A percentile compares a stretch with the other conserved stretches of the same genome.
Conservation (phyloP, 345 rosid genomes). For the Iberis pinnata region DNA sequence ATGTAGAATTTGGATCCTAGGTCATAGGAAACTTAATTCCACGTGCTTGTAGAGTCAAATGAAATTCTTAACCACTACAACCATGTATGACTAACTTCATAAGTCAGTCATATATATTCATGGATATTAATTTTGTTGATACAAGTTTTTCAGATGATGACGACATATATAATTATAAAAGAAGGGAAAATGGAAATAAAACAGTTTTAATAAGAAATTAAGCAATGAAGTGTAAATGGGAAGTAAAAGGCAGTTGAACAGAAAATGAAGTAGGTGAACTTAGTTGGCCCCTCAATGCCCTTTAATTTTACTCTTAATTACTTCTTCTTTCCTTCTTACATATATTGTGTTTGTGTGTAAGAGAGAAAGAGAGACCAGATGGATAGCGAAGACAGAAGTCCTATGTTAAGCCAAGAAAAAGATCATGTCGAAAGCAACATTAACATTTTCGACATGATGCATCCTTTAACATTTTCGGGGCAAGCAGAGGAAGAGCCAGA, state of each 20-base stretch:
- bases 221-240: slow-evolving; percentile 19
- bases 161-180: too few relatives aligned
- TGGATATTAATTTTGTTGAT: too few relatives aligned
- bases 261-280: slow-evolving; percentile 31
- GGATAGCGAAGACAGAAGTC: slow-evolving; percentile 15
- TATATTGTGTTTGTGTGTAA: neutral
- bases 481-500: neutral
- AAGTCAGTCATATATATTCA: too few relatives aligned
- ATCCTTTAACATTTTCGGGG: slow-evolving; percentile 14
- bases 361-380: neutral
- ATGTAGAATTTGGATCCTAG: too few relatives aligned
- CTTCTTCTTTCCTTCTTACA: slow-evolving; percentile 22
- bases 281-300: slow-evolving; percentile 32
- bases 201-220: slow-evolving; percentile 10
- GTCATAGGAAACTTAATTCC: neutral
- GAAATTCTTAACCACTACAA: too few relatives aligned
- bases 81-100: too few relatives aligned
- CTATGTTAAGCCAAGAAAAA: slow-evolving; percentile 16
- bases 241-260: slow-evolving; percentile 36
- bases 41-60: too few relatives aligned
- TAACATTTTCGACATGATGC: slow-evolving; percentile 19
- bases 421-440: slow-evolving; percentile 11
- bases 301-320: slow-evolving; percentile 17
- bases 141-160: too few relatives aligned
- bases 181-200: slow-evolving; percentile 1